Conservation (phyloP, 352 stramenopile species). For the Globisporangium rhizosaccharum region DNA sequence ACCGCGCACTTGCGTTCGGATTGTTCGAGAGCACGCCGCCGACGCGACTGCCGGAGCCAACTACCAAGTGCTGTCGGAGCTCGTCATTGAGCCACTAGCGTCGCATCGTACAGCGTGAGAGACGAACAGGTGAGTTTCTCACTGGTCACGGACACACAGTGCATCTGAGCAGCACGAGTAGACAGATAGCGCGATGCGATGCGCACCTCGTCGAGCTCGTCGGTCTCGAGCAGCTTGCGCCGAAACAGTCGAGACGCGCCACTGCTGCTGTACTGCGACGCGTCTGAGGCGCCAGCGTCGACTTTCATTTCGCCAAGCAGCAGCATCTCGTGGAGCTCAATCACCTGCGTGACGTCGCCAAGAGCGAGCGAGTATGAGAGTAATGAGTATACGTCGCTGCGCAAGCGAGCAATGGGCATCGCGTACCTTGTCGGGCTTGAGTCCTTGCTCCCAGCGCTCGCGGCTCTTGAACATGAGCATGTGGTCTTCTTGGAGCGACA, state of each 20-base stretch:
- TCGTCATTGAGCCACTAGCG: constrained; percentile 68
- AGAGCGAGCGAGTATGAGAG: background rate
- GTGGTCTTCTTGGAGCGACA: constrained; percentile 77
- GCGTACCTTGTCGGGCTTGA: constrained; percentile 71
- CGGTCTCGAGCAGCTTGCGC: constrained; percentile 68
- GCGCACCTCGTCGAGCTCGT: constrained; percentile 67
- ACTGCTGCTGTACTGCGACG: constrained; percentile 15
- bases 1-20: constrained; percentile 47
- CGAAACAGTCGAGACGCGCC: constrained; percentile 52
- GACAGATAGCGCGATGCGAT: background rate
- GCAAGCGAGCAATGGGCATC: background rate
- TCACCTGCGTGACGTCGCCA: constrained; percentile 32
- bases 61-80: constrained; percentile 47
- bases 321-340: constrained; percentile 65
- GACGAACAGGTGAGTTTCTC: background rate
- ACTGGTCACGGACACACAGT: no score
- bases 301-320: constrained; percentile 84
- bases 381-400: background rate
- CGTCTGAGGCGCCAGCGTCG: constrained; percentile 38
- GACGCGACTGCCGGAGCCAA: constrained; percentile 33
- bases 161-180: background rate
- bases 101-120: background rate
- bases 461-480: constrained; percentile 74
- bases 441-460: constrained; percentile 79
- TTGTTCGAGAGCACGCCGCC: constrained; percentile 51